Evolutionary conservation across 768 basidiomycete species (phyloP).

Genomic region (Boletus rex-veris): DNA sequence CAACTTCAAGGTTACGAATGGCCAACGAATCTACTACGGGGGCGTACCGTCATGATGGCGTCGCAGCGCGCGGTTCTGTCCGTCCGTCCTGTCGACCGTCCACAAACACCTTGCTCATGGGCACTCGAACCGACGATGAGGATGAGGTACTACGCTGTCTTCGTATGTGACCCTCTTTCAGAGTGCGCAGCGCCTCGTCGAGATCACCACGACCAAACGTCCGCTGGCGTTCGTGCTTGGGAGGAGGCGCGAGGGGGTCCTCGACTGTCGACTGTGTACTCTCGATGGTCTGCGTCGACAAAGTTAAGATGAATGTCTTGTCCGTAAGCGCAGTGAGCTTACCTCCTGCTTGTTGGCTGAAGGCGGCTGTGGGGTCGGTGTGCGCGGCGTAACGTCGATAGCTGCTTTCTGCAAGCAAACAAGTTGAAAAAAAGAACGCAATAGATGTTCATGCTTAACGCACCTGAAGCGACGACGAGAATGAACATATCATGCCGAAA

Average conservation of each 20-base stretch:
- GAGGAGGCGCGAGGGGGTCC: conserved; percentile 37
- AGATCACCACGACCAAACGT: conserved; percentile 76
- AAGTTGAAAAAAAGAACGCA: not conserved
- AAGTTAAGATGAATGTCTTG: not conserved
- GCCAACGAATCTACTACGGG: no score
- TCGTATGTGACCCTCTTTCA: conserved; percentile 53
- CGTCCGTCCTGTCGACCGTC: conserved; percentile 23
- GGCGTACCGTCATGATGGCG: not conserved
- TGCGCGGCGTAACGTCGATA: conserved; percentile 43
- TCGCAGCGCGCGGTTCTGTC: not conserved
- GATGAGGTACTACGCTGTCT: conserved; percentile 11
- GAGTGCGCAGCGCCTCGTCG: conserved; percentile 80
- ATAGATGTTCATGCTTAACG: conserved; percentile 1
- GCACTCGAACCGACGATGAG: conserved; percentile 13
- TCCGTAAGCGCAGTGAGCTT: not conserved
- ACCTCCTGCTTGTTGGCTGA: conserved; percentile 8
- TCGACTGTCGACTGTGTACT: conserved; percentile 18
- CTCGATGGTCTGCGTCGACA: conserved; percentile 43
- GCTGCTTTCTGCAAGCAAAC: conserved; percentile 56
- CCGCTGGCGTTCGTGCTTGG: conserved; percentile 40
- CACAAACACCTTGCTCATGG: conserved; percentile 24
- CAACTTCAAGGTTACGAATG: no score
- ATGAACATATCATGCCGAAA: conserved; percentile 70
- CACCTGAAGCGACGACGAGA: conserved; percentile 71
- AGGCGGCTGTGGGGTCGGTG: not conserved